Conservation (phyloP, 2,329 filamentous ascomycete genomes). For the Fusarium kyushuense region DNA sequence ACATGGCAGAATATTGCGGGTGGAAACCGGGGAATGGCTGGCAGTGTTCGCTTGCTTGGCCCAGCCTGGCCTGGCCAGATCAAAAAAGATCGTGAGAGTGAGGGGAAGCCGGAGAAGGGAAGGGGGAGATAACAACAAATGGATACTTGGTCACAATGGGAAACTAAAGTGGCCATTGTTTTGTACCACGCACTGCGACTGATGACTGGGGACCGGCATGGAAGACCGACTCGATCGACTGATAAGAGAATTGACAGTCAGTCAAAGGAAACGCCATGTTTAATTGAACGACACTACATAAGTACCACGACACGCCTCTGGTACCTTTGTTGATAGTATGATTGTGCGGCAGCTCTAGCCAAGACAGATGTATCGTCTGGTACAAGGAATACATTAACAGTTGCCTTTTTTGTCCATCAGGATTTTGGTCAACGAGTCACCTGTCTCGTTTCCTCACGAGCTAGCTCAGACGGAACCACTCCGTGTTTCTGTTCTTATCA, state of each 20-base stretch:
- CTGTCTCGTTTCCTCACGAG: constrained; percentile 20
- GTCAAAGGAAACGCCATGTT: constrained; percentile 36
- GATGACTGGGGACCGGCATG: constrained; percentile 19
- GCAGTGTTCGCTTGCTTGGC: constrained; percentile 9
- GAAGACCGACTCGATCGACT: constrained; percentile 41
- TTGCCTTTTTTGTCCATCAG: constrained; percentile 35
- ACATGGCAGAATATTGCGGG: constrained; percentile 31
- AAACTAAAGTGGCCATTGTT: constrained; percentile 37
- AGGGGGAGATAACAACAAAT: constrained; percentile 40
- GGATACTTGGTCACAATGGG: constrained; percentile 38
- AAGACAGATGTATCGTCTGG: constrained; percentile 31
- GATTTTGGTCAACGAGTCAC: constrained; percentile 37
- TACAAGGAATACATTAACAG: constrained; percentile 27
- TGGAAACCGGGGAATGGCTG: constrained; percentile 33
- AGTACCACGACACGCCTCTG: constrained; percentile 22
- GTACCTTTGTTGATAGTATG: constrained; percentile 25
- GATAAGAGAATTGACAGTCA: constrained; percentile 37
- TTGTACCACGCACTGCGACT: constrained; percentile 10
- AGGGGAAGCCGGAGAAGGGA: constrained; percentile 29
- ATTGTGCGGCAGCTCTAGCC: constrained; percentile 7
- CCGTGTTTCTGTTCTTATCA: constrained; percentile 44
- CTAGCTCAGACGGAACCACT: constrained; percentile 36
- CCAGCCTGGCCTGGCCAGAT: neutral
- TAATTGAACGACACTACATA: constrained; percentile 30
- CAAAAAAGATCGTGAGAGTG: constrained; percentile 14